Evolutionary conservation across 306 rosid genomes (phyloP), one percentile per base, ranked within the genome.

Genomic region (Castanospermum australe): DNA sequence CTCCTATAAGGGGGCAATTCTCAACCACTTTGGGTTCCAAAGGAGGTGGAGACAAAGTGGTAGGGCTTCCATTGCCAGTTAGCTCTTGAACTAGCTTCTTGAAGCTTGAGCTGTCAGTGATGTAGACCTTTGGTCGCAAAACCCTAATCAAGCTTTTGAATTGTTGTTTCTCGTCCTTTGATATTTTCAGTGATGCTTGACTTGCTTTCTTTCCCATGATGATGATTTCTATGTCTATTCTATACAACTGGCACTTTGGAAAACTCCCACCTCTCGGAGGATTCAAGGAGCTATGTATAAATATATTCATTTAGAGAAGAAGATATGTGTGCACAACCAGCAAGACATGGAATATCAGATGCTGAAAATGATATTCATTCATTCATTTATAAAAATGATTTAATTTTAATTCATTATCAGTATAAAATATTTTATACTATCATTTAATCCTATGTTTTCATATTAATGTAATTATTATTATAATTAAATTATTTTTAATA

Each of bases 211-310:
- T 87, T 45, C 82, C 86, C 90, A 87, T 84, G 39, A 6, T 71
- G 86, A 69, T 74, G 73, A 68, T 80, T 80, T 44, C 81, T 50
- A 85, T 67, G 88, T 59, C 13, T 78, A n/a, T n/a, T n/a, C n/a
- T n/a, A 13, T 79, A 79, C 84, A 86, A 82, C 79, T 83, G 83
- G 83, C 79, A 67, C 90, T 76, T 90, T 30, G 91, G 84, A 77
- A 84, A 30, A 3, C 95, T 80, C 85, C 95, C 30, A 81, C 61
- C 66, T 71, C 70, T 80, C 75, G 84, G 92, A 88, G 89, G 87
- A 80, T 79, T 80, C 92, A 69, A 81, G 83, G 75, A 81, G 76
- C 57, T 66, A 45, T 74, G 73, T 75, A 68, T 87, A 87, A 78
- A 84, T 87, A n/a, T n/a, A 77, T 83, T 76, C 48, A 48, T 25